These are phyloP conservation scores for Cyamopsis tetragonoloba DNA, from an alignment of 306 rosid species.

Conservation along the genomic window DNA sequence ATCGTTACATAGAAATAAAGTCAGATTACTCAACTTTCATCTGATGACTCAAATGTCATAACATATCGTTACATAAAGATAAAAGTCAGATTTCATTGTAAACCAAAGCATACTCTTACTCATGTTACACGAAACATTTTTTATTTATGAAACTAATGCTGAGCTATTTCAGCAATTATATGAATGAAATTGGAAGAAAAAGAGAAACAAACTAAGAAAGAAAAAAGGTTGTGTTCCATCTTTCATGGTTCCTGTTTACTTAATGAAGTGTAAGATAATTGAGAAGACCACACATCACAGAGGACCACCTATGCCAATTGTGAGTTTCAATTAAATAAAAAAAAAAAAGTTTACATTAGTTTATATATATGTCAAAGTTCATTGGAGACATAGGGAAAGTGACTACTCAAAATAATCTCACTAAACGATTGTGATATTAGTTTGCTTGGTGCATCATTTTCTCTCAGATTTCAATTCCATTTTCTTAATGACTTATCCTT, in stretches of 20 bases:
- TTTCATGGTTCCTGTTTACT: slow-evolving; percentile 28
- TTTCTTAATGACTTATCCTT: slow-evolving; percentile 21
- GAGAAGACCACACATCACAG: slow-evolving; percentile 26
- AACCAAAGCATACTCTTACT: too few species aligned
- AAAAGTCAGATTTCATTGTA: too few species aligned
- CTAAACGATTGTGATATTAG: not conserved
- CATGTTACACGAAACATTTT: too few species aligned
- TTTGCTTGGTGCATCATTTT: slow-evolving; percentile 31
- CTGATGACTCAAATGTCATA: too few species aligned
- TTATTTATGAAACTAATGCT: slow-evolving; percentile 25
- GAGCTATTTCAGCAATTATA: slow-evolving; percentile 22
- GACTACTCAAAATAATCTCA: slow-evolving; percentile 24
- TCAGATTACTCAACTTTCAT: too few species aligned
- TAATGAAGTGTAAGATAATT: slow-evolving; percentile 27
- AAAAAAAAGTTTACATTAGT: not conserved
- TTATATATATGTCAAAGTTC: slow-evolving; percentile 4
- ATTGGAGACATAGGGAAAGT: slow-evolving; percentile 21
- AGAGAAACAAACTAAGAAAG: slow-evolving; percentile 21
- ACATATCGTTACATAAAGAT: too few species aligned
- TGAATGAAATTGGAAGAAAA: slow-evolving; percentile 20
- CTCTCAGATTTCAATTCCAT: slow-evolving; percentile 22
- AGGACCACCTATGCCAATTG: slow-evolving; percentile 18
- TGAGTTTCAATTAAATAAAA: slow-evolving; percentile 12
- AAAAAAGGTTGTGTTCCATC: slow-evolving; percentile 29
- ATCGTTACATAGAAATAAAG: too few species aligned